phyloP scores from a whole-genome alignment of 2,329 filamentous ascomycete genomes.

The Periconia sp. region DNA sequence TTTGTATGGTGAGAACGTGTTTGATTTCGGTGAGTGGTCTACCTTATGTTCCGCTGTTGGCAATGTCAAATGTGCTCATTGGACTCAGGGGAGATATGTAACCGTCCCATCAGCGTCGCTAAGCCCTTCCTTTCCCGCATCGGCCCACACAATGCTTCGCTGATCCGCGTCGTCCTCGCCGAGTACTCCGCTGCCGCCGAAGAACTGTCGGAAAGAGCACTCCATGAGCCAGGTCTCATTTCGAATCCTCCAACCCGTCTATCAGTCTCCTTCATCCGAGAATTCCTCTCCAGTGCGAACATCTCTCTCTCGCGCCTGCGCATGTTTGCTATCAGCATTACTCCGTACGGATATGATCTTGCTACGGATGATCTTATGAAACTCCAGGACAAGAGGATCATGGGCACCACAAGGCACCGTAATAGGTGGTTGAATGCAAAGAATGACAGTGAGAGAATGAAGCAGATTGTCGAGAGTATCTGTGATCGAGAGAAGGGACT shows the following conservation, averaged over 20 bases:
- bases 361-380: conserved; percentile 7
- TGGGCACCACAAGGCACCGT: neutral
- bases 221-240: too few species aligned
- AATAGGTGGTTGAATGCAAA: conserved; percentile 12
- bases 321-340: conserved; percentile 19
- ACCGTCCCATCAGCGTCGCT: conserved; percentile 8
- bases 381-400: neutral
- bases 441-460: conserved; percentile 9
- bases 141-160: conserved; percentile 9
- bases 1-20: conserved; percentile 23
- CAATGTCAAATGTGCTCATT: neutral
- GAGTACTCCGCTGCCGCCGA: conserved; percentile 18
- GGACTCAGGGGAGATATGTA: conserved; percentile 7
- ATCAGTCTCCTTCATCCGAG: conserved; percentile 4
- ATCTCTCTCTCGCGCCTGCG: conserved; percentile 12
- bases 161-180: conserved; percentile 18
- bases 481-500: conserved; percentile 10
- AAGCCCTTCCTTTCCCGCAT: conserved; percentile 3
- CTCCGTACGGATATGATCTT: conserved; percentile 15
- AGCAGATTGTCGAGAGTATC: conserved; percentile 9
- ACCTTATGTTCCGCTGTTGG: too few species aligned
- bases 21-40: conserved; percentile 22
- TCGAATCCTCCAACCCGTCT: neutral
- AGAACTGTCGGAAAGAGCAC: conserved; percentile 3
- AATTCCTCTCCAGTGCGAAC: conserved; percentile 7